Evolutionary conservation across 225 moss, liverwort and hornwort genomes (phyloP).

Genomic region (Pseudisothecium myosuroides): DNA sequence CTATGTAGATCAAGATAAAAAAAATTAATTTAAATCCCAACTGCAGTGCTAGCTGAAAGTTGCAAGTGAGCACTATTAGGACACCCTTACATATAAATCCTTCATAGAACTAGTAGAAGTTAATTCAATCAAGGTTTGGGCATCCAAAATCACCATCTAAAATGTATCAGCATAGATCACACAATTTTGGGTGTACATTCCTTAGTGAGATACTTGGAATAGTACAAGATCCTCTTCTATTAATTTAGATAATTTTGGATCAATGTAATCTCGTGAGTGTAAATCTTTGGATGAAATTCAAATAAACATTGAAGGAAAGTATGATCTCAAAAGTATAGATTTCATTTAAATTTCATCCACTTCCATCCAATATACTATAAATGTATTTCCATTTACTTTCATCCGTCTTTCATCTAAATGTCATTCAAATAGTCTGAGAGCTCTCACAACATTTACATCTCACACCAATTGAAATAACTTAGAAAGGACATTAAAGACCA

Average conservation of each 20-base stretch:
- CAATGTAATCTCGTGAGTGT: not conserved
- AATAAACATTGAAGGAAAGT: not conserved
- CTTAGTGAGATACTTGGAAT: not conserved
- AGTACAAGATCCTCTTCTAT: not conserved
- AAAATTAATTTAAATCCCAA: not conserved
- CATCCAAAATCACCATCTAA: rapidly evolving
- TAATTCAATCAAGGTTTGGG: not conserved
- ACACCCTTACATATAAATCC: rapidly evolving
- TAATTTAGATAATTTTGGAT: not conserved
- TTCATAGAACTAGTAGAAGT: not conserved
- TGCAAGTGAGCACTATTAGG: not conserved
- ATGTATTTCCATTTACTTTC: not conserved
- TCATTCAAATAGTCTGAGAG: not conserved
- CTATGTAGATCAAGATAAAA: not conserved
- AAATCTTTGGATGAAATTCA: not conserved
- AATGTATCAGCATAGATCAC: not conserved
- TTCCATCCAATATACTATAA: not conserved
- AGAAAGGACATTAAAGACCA: no score
- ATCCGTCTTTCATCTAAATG: not conserved
- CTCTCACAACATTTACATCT: not conserved
- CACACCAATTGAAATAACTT: not conserved
- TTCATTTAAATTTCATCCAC: not conserved
- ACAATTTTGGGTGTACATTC: not conserved
- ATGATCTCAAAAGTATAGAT: not conserved
- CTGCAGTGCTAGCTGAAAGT: rapidly evolving